These are phyloP conservation scores for Metschnikowia kunwiensis DNA, from an alignment of 805 yeast species.

Conservation along the genomic window DNA sequence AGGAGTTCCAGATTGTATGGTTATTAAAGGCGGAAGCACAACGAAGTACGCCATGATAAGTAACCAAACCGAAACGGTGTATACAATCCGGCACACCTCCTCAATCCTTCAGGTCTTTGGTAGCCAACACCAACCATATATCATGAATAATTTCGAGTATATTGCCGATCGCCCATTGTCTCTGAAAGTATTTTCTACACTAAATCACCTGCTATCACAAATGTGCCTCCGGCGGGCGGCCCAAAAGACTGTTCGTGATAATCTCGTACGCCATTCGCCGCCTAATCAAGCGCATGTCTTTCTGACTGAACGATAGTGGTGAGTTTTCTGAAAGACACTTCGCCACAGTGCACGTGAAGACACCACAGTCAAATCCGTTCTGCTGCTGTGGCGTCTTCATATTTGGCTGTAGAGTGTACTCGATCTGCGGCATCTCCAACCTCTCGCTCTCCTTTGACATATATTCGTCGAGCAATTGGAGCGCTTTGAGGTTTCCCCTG, in stretches of 20 bases:
- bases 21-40: no score
- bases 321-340: constrained; percentile 53
- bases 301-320: constrained; percentile 54
- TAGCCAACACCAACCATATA: no score
- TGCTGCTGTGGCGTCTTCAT: constrained; percentile 70
- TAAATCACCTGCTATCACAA: constrained; percentile 4
- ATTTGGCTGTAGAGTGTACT: constrained; percentile 26
- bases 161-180: background rate
- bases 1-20: no score
- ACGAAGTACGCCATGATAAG: no score
- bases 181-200: no score
- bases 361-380: constrained; percentile 95
- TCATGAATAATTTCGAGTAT: no score
- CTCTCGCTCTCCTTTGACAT: constrained; percentile 66
- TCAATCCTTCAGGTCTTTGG: no score
- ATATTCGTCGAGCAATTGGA: constrained; percentile 55
- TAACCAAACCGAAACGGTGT: no score
- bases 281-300: constrained; percentile 68
- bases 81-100: no score
- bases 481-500: constrained; percentile 40
- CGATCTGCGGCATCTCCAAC: constrained; percentile 22
- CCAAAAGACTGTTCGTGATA: constrained; percentile 29
- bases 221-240: constrained; percentile 13
- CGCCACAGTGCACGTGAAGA: constrained; percentile 80
- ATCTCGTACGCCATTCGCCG: constrained; percentile 67